Percentiles rank a stretch among this genome's conserved stretches.
phyloP scores from a whole-genome alignment of 2,329 filamentous ascomycete species.

The Blastomyces parvus region DNA sequence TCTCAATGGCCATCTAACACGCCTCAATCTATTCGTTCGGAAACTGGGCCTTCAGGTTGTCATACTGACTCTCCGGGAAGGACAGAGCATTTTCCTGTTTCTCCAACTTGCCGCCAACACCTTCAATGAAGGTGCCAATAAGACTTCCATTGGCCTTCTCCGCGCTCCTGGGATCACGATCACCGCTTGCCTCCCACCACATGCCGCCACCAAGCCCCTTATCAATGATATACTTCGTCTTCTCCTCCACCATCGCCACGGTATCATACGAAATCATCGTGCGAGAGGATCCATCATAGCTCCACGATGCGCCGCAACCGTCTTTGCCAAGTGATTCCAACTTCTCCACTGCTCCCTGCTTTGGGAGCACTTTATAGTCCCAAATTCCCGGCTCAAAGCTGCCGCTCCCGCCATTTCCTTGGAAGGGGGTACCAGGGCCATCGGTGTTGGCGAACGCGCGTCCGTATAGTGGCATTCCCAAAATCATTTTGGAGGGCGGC shows the following conservation, averaged over 20 bases:
- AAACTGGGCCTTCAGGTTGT: conserved; percentile 30
- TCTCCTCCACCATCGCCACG: conserved; percentile 52
- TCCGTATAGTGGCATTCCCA: conserved; percentile 96
- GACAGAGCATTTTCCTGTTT: conserved; percentile 28
- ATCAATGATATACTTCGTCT: conserved; percentile 60
- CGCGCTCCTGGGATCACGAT: conserved; percentile 48
- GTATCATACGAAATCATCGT: conserved; percentile 67
- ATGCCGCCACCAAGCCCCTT: conserved; percentile 72
- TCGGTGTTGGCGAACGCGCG: conserved; percentile 73
- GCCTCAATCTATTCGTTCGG: conserved; percentile 10
- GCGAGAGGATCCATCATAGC: conserved; percentile 54
- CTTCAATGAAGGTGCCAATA: conserved; percentile 47
- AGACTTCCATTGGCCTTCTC: conserved; percentile 47
- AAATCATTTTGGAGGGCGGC: conserved; percentile 59
- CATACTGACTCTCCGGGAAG: conserved; percentile 35
- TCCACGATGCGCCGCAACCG: conserved; percentile 61
- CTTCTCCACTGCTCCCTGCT: conserved; percentile 54
- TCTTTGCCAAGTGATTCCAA: conserved; percentile 41
- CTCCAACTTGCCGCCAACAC: conserved; percentile 29
- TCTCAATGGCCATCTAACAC: conserved; percentile 9
- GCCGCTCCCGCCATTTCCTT: conserved; percentile 60
- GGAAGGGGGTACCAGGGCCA: conserved; percentile 61
- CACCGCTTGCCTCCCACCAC: conserved; percentile 90
- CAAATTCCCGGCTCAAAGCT: conserved; percentile 79
- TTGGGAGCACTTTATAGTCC: conserved; percentile 79